phyloP scores from a whole-genome alignment of 1,284 basidiomycete genomes.

The Athelia psychrophila region DNA sequence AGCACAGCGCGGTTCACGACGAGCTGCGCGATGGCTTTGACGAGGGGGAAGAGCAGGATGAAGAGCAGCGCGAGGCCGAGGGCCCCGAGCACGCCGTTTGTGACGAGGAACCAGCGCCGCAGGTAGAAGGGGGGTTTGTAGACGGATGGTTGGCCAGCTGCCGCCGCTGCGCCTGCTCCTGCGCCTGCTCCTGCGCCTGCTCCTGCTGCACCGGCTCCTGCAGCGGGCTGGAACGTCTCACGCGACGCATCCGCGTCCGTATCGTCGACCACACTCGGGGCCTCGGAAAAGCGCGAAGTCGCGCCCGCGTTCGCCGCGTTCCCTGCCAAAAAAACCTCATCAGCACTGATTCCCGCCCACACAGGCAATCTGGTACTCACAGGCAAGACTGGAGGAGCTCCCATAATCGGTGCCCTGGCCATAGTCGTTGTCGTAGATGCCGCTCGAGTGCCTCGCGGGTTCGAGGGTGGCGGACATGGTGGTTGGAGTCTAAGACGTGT shows the following conservation, averaged over 20 bases:
- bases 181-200: not conserved
- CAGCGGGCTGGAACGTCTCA: too few species aligned
- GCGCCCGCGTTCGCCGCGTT: constrained; percentile 37
- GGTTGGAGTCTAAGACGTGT: too few species aligned
- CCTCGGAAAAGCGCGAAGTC: constrained; percentile 25
- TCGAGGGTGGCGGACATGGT: too few species aligned
- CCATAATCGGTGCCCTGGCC: too few species aligned
- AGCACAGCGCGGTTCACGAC: constrained; percentile 54
- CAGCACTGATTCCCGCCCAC: too few species aligned
- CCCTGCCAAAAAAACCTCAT: too few species aligned
- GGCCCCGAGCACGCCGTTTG: constrained; percentile 29
- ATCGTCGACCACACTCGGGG: constrained; percentile 8
- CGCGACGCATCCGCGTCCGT: constrained; percentile 3
- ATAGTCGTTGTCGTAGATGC: too few species aligned
- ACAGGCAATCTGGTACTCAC: too few species aligned
- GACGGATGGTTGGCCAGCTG: constrained; percentile 5
- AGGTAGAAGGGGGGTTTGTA: constrained; percentile 32
- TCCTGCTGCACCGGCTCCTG: too few species aligned
- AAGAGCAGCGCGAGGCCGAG: constrained; percentile 63
- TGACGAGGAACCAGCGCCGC: constrained; percentile 45
- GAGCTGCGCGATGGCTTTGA: constrained; percentile 60
- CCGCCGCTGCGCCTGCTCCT: constrained; percentile 33
- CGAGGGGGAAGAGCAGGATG: constrained; percentile 61
- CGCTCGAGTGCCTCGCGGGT: too few species aligned
- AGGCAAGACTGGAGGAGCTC: too few species aligned